Conservation (phyloP, 441 rosid genomes). For the Brassica balearica region DNA sequence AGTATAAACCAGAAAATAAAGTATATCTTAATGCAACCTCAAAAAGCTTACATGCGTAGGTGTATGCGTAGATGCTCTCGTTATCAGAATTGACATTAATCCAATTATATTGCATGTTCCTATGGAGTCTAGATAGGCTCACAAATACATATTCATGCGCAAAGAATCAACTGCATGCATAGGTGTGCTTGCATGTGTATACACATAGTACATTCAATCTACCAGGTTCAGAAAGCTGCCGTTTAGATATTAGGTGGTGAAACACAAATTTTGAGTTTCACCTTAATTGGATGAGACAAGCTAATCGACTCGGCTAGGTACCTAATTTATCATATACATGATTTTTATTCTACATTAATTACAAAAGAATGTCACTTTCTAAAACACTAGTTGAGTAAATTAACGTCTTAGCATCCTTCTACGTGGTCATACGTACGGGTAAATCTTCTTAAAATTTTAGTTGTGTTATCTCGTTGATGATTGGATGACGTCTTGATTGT, state of each 20-base stretch:
- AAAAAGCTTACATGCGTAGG: constrained; percentile 45
- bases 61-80: constrained; percentile 41
- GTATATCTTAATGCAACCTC: constrained; percentile 34
- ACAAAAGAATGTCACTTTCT: neutral
- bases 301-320: neutral
- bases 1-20: constrained; percentile 47
- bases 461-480: neutral
- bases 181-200: neutral
- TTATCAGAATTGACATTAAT: constrained; percentile 32
- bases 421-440: neutral
- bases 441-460: neutral
- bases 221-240: neutral
- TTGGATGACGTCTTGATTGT: constrained; percentile 4
- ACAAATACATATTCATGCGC: constrained; percentile 39
- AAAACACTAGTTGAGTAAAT: neutral
- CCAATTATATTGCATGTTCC: constrained; percentile 40
- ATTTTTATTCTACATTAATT: neutral
- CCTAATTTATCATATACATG: neutral
- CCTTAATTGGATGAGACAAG: neutral
- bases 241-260: constrained; percentile 9
- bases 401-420: neutral
- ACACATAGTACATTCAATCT: neutral
- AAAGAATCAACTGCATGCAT: constrained; percentile 25
- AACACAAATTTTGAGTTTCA: neutral
- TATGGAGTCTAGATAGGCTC: constrained; percentile 38